Conservation (phyloP, 164 flowering plant genomes). For the Aristolochia californica region DNA sequence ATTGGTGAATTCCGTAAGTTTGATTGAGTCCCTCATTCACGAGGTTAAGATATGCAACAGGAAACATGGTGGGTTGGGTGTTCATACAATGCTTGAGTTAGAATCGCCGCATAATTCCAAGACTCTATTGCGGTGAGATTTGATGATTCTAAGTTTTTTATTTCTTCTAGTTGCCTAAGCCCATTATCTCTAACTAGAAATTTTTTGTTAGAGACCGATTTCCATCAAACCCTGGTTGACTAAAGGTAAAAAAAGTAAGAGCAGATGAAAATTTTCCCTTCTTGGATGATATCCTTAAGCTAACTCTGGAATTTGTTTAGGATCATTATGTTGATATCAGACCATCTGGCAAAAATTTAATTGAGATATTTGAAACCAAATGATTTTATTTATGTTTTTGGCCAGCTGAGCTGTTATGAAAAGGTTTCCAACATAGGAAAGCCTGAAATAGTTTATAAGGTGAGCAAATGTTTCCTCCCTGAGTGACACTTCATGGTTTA, state of each 20-base stretch:
- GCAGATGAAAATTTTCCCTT: too few relatives aligned
- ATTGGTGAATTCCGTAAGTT: slow-evolving; percentile 29
- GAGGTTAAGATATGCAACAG: slow-evolving; percentile 7
- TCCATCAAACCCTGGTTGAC: too few relatives aligned
- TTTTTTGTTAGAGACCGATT: too few relatives aligned
- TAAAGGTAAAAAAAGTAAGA: too few relatives aligned
- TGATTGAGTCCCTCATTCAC: slow-evolving; percentile 33
- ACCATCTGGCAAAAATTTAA: slow-evolving; percentile 32
- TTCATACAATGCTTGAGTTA: slow-evolving; percentile 25
- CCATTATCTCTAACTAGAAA: too few relatives aligned
- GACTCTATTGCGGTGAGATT: slow-evolving; percentile 19
- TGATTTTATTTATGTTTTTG: slow-evolving; percentile 56
- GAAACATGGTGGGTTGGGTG: slow-evolving; percentile 9
- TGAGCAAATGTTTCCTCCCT: not conserved
- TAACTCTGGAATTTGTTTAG: slow-evolving; percentile 22
- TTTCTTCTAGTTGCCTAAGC: too few relatives aligned
- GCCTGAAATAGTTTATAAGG: slow-evolving; percentile 23
- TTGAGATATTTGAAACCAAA: slow-evolving; percentile 35
- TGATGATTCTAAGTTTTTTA: too few relatives aligned
- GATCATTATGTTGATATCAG: slow-evolving; percentile 38
- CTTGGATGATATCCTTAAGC: too few relatives aligned
- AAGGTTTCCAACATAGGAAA: slow-evolving; percentile 21
- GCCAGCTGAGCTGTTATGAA: slow-evolving; percentile 24
- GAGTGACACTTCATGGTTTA: not conserved
- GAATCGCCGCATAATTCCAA: slow-evolving; percentile 10